Evolutionary conservation across 345 rosid genomes (phyloP).

Genomic region (Euphorbia tirucalli): DNA sequence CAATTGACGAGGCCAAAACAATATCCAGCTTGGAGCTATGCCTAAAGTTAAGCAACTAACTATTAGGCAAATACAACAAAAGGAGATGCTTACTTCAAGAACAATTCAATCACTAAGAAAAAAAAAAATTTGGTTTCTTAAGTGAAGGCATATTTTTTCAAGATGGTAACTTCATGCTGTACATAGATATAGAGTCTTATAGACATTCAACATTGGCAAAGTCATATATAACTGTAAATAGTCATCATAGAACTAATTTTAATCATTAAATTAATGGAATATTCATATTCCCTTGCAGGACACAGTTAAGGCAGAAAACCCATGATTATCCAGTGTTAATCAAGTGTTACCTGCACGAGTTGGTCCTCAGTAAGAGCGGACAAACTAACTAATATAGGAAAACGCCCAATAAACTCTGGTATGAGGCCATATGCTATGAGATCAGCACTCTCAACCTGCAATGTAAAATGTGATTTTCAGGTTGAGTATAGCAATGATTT

Average conservation of each 20-base stretch:
- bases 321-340: constrained; percentile 4
- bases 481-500: constrained; percentile 9
- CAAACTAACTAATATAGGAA: constrained; percentile 88
- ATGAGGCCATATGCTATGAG: constrained; percentile 94
- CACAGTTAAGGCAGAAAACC: neutral
- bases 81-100: neutral
- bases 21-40: no score
- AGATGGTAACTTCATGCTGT: no score
- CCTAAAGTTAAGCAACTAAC: neutral
- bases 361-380: constrained; percentile 89
- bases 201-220: no score
- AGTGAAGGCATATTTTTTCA: no score
- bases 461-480: constrained; percentile 16
- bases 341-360: constrained; percentile 61
- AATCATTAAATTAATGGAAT: neutral
- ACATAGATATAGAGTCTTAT: no score
- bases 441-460: constrained; percentile 89
- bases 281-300: neutral
- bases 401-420: constrained; percentile 96
- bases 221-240: neutral
- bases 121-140: no score
- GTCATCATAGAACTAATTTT: neutral
- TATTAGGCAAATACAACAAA: neutral
- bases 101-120: no score
- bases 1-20: no score